Evolutionary conservation across 306 rosid species (phyloP), one percentile per base, ranked within the genome.

Genomic region (Quercus agrifolia): DNA sequence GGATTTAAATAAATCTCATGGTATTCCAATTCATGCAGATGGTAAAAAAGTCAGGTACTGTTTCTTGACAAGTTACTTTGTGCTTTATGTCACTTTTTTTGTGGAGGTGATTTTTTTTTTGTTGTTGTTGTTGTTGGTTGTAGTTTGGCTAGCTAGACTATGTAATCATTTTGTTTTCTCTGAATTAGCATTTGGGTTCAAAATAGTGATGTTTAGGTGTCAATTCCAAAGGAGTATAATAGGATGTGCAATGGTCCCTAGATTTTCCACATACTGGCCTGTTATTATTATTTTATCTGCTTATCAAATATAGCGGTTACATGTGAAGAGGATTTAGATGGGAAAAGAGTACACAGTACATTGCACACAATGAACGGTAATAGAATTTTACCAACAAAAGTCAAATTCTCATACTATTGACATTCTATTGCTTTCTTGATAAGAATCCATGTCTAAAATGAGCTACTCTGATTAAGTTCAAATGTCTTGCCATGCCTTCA

Each of bases 21-120:
- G 74, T 49, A 82, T 70, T 74, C 84, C 85, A 14, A 62, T 80
- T 64, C 81, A 84, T 12, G 82, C 76, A 74, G 81, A 55, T 49
- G 85, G 74, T 76, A 80, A 89, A 80, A 84, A 81, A 82, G 77
- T 81, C 88, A 85, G 99, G 99, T 91, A 86, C 63, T 75, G 55
- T 79, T 80, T 79, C 75, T 72, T 70, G 63, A 21, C 27, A 11
- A 46, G 51, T 27, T 38, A 55, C 25, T 31, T 58, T 17, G 4
- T 33, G 21, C 30, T 54, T 74, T 71, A 52, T 68, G 52, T 68
- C 20, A 13, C 27, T 9, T 68, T 19, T 23, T 35, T 67, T 31
- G 70, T 17, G 20, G 70, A 18, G 18, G 18, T 38, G 6, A 14
- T 1, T 28, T 7, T 9, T 67, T 4, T 35, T 35, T 35, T 38